These are phyloP conservation scores for Capsicum baccatum DNA, from an alignment of 257 asterid genomes.

Conservation along the genomic window DNA sequence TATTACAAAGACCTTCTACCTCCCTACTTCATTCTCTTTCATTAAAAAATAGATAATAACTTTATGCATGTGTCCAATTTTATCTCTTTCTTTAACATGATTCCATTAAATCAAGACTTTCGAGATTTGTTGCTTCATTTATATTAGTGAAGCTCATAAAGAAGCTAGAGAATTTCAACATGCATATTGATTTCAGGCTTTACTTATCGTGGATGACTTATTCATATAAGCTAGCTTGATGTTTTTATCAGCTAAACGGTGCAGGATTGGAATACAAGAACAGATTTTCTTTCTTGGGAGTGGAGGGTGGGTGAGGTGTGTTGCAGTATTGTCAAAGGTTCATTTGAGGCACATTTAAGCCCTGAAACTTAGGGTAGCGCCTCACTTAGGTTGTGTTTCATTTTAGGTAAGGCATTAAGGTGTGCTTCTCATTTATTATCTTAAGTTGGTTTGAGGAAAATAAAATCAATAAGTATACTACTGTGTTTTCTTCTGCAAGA, in stretches of 20 bases:
- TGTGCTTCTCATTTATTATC: not conserved
- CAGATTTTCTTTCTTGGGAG: not conserved
- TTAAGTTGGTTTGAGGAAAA: no score
- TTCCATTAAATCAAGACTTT: conserved; percentile 14
- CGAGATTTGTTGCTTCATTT: not conserved
- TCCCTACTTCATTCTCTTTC: not conserved
- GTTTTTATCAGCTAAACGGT: not conserved
- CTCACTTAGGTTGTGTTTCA: not conserved
- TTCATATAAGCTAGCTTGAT: conserved; percentile 10
- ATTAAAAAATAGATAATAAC: not conserved
- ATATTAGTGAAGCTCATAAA: conserved; percentile 17
- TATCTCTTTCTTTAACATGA: not conserved
- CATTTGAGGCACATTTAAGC: not conserved
- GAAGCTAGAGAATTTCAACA: not conserved
- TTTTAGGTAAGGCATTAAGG: not conserved
- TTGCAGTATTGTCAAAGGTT: no score
- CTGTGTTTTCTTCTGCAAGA: no score
- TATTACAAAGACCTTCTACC: conserved; percentile 14
- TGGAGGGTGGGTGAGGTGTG: not conserved
- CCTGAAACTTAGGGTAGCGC: not conserved
- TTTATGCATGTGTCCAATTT: conserved; percentile 2
- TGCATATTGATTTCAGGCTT: not conserved
- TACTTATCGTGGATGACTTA: not conserved
- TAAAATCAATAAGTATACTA: no score
- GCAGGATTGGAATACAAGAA: not conserved